Evolutionary conservation across 371 early-diverging fungal genomes (phyloP).

Genomic region (Mucor piriformis): DNA sequence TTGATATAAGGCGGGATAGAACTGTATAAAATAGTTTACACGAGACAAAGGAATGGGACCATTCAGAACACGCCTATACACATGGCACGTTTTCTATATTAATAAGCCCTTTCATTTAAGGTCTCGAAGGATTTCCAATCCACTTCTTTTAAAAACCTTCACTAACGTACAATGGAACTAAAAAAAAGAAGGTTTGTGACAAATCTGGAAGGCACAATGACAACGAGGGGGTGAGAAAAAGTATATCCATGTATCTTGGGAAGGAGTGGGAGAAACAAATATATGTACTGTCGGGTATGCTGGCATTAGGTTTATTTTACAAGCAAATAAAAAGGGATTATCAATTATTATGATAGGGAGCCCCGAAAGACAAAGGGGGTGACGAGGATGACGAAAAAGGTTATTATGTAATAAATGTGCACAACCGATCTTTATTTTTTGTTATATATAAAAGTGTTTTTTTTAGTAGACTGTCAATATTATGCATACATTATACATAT

Average conservation of each 20-base stretch:
- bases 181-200: slow-evolving; percentile 1
- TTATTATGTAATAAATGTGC: neutral
- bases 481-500: neutral
- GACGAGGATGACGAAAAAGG: neutral
- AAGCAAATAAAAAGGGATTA: neutral
- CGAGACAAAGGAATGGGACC: slow-evolving; percentile 5
- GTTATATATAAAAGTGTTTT: neutral
- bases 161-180: neutral
- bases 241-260: neutral
- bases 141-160: neutral
- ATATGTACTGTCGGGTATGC: slow-evolving; percentile 15
- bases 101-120: slow-evolving; percentile 2
- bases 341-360: neutral
- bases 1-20: slow-evolving; percentile 24
- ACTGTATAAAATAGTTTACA: slow-evolving; percentile 3
- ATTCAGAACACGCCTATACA: neutral
- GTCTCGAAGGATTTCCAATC: neutral
- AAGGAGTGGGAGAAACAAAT: slow-evolving; percentile 8
- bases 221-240: slow-evolving; percentile 13
- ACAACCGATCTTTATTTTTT: neutral
- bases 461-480: neutral
- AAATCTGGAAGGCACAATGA: slow-evolving; percentile 19
- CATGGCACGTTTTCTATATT: neutral
- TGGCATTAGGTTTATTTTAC: neutral
- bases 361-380: neutral